Evolutionary conservation across 805 yeast genomes (phyloP), one percentile per base, ranked within the genome.

Genomic region (Candida andamanensis): DNA sequence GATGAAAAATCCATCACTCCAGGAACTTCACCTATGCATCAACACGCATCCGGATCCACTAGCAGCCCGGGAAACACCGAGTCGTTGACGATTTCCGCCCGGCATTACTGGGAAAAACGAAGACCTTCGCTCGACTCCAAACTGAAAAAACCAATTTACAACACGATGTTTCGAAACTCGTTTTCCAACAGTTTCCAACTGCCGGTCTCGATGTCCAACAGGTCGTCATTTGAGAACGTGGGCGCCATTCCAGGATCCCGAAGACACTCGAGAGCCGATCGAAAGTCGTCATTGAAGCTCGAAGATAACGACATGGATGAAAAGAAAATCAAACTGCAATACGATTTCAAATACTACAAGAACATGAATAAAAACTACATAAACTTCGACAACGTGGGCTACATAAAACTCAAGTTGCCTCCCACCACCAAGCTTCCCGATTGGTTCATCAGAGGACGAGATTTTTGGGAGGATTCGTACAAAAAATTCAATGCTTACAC

Each of bases 371-470:
- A 59, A 38, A 45, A 51, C 19, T 47, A 53, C 16, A 44, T 49
- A 20, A 55, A 50, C 24, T 58, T 49, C 41, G 61, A 56, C 27
- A 58, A 59, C 40, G 63, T 61, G n/a, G 58, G 61, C 12, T 50
- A 52, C 18, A 56, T 72, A 24, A 60, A 58, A 42, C 49, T 77
- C 33, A 61, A 60, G 30, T 64, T 83, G 5, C 95, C 95, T 0
- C 60, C 68, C 6, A 86, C 78, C 30, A 56, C 64, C 9, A 62
- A 69, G 24, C 61, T 86, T n/a, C 95, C 95, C 0, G 60, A 51
- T 2, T 86, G 96, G 96, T 84, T 85, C 45, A 62, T 62, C 14
- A 54, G 59, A 18, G 83, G 82, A 36, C 54, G 89, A 37, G 72
- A 76, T 39, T 48, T 62, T 33, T 84, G 90, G 94, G 87, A 81